Evolutionary conservation across 192 early-diverging fungal genomes (phyloP).

Genomic region (Kickxella alabastrina): DNA sequence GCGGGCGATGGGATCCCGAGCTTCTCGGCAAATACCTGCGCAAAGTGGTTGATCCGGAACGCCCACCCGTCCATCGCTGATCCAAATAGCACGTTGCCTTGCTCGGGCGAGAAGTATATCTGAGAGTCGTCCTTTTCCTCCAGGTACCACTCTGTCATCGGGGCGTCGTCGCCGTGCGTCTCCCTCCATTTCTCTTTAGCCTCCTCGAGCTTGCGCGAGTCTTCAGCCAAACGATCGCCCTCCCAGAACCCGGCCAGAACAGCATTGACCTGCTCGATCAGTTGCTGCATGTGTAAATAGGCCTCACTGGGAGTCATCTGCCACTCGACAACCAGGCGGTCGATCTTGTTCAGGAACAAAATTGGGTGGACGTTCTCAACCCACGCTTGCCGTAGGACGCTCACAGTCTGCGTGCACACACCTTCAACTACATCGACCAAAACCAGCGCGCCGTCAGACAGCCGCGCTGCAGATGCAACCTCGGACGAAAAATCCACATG

Average conservation of each 20-base stretch:
- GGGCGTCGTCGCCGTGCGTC: slow-evolving; percentile 52
- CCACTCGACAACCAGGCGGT: slow-evolving; percentile 90
- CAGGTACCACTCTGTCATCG: slow-evolving; percentile 71
- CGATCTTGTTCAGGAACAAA: slow-evolving; percentile 98
- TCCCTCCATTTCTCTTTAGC: slow-evolving; percentile 54
- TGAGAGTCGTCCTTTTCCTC: slow-evolving; percentile 90
- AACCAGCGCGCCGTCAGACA: slow-evolving; percentile 94
- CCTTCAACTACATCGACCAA: slow-evolving; percentile 98
- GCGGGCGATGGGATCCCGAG: slow-evolving; percentile 52
- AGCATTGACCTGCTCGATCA: slow-evolving; percentile 96
- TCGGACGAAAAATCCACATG: slow-evolving; percentile 98
- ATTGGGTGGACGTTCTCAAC: slow-evolving; percentile 84
- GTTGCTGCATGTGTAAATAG: slow-evolving; percentile 86
- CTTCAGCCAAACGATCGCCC: slow-evolving; percentile 79
- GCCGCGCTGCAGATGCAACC: slow-evolving; percentile 96
- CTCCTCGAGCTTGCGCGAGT: slow-evolving; percentile 65
- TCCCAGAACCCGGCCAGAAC: slow-evolving; percentile 92
- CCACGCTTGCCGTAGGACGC: slow-evolving; percentile 94
- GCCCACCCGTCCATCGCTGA: slow-evolving; percentile 98
- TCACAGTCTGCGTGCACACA: slow-evolving; percentile 98
- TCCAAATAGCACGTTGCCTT: slow-evolving; percentile 95
- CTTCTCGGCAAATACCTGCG: slow-evolving; percentile 83
- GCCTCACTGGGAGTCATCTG: slow-evolving; percentile 90
- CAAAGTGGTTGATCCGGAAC: slow-evolving; percentile 92
- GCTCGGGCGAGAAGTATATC: slow-evolving; percentile 93